Conservation (phyloP, 306 rosid species). For the Sphenostylis stenocarpa region DNA sequence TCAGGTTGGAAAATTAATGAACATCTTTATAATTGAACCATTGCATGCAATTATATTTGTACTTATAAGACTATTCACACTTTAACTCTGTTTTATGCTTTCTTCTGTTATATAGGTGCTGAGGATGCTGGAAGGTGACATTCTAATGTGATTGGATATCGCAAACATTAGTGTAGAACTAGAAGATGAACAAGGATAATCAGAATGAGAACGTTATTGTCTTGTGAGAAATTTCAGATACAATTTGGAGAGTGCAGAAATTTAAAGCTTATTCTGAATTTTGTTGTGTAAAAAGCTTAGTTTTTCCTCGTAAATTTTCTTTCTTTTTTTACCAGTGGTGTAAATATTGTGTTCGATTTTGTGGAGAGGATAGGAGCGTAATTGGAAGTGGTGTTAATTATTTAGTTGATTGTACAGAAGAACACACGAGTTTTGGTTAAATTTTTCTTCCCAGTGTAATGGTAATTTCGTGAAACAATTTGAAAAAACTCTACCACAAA, state of each 20-base stretch:
- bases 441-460: background rate
- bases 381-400: background rate
- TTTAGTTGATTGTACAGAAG: conserved; percentile 32
- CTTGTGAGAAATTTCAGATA: background rate
- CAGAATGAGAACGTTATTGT: background rate
- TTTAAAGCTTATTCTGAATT: conserved; percentile 9
- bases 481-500: too few species aligned
- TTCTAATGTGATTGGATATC: conserved; percentile 41
- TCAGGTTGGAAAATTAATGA: conserved; percentile 55
- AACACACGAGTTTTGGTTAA: conserved; percentile 25
- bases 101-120: conserved; percentile 57
- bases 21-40: background rate
- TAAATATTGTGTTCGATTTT: conserved; percentile 22
- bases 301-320: background rate
- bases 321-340: conserved; percentile 4
- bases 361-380: conserved; percentile 13
- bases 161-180: background rate
- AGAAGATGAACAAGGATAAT: background rate
- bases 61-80: background rate
- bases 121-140: conserved; percentile 85
- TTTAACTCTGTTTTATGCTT: background rate
- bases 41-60: background rate
- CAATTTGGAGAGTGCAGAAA: background rate
- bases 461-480: background rate
- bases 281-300: conserved; percentile 13